Percentiles rank a stretch among this genome's conserved stretches.
Conservation (phyloP, 2,329 filamentous ascomycete genomes). For the Chaetomium strumarium region DNA sequence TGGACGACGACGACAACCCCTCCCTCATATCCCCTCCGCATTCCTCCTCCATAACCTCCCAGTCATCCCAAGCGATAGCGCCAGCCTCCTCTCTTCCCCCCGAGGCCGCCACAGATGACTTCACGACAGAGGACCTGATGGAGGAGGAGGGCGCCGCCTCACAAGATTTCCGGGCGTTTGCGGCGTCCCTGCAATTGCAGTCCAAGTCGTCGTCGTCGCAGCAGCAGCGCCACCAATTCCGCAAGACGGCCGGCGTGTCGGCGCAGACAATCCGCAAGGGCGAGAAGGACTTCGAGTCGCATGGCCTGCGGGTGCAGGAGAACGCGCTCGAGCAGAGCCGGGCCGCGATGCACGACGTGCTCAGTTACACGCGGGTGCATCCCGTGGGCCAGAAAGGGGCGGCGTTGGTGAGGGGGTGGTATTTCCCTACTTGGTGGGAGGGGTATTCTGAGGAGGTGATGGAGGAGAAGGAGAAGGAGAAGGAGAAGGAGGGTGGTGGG, state of each 20-base stretch:
- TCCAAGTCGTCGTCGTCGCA: not conserved
- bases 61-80: not conserved
- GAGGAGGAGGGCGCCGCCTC: conserved; percentile 59
- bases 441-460: conserved; percentile 24
- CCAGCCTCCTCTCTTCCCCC: conserved; percentile 16
- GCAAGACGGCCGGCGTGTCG: conserved; percentile 43
- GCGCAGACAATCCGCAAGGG: conserved; percentile 75
- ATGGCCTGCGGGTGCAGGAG: conserved; percentile 78
- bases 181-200: conserved; percentile 27
- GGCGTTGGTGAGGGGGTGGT: conserved; percentile 61
- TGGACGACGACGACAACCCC: conserved; percentile 27
- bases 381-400: conserved; percentile 40
- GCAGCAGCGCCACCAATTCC: conserved; percentile 32
- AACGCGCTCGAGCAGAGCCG: conserved; percentile 73
- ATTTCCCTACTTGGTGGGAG: conserved; percentile 58
- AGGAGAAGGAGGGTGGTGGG: conserved; percentile 12
- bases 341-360: conserved; percentile 80
- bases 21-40: not conserved
- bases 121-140: conserved; percentile 51
- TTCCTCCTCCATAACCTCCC: not conserved
- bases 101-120: conserved; percentile 28
- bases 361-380: conserved; percentile 72
- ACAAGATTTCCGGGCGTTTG: conserved; percentile 78
- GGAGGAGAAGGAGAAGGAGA: conserved; percentile 24
- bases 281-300: conserved; percentile 95